Evolutionary conservation across 2,329 filamentous ascomycete genomes (phyloP).

Genomic region (Pestalotiopsis sp.): DNA sequence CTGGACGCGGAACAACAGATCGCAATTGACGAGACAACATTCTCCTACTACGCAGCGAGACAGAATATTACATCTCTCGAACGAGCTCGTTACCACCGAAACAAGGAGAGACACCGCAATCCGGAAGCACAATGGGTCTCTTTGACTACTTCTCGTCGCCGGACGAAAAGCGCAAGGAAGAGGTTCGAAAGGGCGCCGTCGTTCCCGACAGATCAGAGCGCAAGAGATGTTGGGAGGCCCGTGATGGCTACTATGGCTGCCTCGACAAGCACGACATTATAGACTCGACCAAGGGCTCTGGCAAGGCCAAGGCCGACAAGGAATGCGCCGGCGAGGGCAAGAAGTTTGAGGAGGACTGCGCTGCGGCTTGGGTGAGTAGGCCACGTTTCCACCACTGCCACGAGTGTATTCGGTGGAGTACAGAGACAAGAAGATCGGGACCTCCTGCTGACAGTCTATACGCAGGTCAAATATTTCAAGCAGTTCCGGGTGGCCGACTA

Average conservation of each 20-base stretch:
- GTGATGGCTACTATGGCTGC: conserved; percentile 87
- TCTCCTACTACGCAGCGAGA: not conserved
- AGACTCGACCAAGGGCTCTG: conserved; percentile 65
- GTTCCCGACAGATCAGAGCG: conserved; percentile 86
- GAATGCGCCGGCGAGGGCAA: conserved; percentile 62
- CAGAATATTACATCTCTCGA: not conserved
- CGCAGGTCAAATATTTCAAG: conserved; percentile 94
- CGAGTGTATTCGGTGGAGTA: too few relatives aligned
- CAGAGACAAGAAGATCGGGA: not conserved
- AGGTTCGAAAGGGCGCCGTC: conserved; percentile 60
- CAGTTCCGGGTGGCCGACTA: conserved; percentile 92
- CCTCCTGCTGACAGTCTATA: not conserved
- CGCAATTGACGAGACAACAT: too few relatives aligned
- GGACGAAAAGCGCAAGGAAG: conserved; percentile 51
- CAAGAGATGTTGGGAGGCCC: conserved; percentile 83
- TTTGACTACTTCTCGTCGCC: conserved; percentile 45
- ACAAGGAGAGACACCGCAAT: not conserved
- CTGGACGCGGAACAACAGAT: not conserved
- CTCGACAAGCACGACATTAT: conserved; percentile 81
- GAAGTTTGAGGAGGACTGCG: conserved; percentile 83
- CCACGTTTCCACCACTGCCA: not conserved
- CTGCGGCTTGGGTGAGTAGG: conserved; percentile 80
- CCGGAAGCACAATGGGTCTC: conserved; percentile 45
- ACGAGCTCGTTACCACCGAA: not conserved
- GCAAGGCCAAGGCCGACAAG: conserved; percentile 55